Conservation (phyloP, 2,329 filamentous ascomycete genomes). For the Zasmidium citrigriseum region DNA sequence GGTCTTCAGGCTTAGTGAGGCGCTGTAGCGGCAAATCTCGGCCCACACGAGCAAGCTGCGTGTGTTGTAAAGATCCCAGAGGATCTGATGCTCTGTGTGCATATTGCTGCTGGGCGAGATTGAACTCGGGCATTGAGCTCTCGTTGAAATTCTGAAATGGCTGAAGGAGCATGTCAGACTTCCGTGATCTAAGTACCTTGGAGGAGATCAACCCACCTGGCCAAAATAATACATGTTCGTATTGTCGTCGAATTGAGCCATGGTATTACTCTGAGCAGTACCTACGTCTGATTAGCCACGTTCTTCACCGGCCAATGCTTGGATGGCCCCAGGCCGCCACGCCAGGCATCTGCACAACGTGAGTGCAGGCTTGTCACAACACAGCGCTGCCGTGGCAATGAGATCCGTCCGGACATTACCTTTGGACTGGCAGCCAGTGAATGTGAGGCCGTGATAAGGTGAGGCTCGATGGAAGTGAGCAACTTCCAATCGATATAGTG, state of each 20-base stretch:
- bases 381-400: background rate
- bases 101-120: background rate
- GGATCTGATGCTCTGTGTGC: slow-evolving; percentile 11
- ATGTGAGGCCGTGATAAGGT: slow-evolving; percentile 1
- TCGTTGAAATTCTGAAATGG: background rate
- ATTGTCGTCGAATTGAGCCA: background rate
- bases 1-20: slow-evolving; percentile 14
- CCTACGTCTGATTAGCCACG: background rate
- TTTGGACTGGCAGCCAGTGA: slow-evolving; percentile 5
- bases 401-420: background rate
- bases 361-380: background rate
- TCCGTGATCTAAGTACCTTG: background rate
- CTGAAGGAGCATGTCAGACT: background rate
- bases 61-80: slow-evolving; percentile 8
- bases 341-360: background rate
- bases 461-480: background rate
- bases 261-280: background rate
- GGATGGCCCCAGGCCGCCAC: background rate
- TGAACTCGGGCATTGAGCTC: background rate
- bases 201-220: background rate
- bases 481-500: background rate
- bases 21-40: slow-evolving; percentile 7
- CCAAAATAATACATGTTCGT: background rate
- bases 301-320: background rate
- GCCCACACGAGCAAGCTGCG: background rate